Conservation (phyloP, 1,284 basidiomycete genomes). For the Butyriboletus pseudospeciosus region DNA sequence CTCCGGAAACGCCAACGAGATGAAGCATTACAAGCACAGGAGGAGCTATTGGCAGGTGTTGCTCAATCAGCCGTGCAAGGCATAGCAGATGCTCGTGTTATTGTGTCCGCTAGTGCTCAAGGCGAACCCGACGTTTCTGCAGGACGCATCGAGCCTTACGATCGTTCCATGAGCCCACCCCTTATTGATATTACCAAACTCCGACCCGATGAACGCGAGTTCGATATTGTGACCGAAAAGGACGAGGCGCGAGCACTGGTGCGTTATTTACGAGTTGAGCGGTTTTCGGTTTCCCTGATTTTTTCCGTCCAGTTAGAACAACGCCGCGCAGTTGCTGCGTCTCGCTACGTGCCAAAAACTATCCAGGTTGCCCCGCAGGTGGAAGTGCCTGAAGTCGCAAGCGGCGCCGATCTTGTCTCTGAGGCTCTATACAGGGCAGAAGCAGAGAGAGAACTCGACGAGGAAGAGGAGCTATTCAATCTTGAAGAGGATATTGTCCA, state of each 20-base stretch:
- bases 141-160: constrained; percentile 72
- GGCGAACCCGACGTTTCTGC: constrained; percentile 42
- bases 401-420: constrained; percentile 74
- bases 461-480: constrained; percentile 93
- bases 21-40: constrained; percentile 88
- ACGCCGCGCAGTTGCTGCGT: constrained; percentile 72
- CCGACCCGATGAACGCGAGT: constrained; percentile 69
- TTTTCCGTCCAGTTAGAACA: constrained; percentile 57
- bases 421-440: constrained; percentile 84
- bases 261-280: constrained; percentile 29
- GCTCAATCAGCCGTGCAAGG: constrained; percentile 51
- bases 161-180: constrained; percentile 77
- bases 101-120: constrained; percentile 31
- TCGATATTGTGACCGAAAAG: constrained; percentile 67
- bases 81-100: constrained; percentile 34
- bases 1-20: constrained; percentile 92
- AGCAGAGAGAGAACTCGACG: constrained; percentile 88
- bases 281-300: constrained; percentile 5
- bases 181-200: constrained; percentile 69
- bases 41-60: constrained; percentile 83
- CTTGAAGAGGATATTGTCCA: constrained; percentile 82
- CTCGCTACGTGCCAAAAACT: constrained; percentile 79
- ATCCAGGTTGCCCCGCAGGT: constrained; percentile 48
- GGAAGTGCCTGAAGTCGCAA: constrained; percentile 47
- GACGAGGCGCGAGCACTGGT: constrained; percentile 69